These are phyloP conservation scores for Fusarium multiceps DNA, from an alignment of 2,329 filamentous ascomycete species.

Conservation along the genomic window DNA sequence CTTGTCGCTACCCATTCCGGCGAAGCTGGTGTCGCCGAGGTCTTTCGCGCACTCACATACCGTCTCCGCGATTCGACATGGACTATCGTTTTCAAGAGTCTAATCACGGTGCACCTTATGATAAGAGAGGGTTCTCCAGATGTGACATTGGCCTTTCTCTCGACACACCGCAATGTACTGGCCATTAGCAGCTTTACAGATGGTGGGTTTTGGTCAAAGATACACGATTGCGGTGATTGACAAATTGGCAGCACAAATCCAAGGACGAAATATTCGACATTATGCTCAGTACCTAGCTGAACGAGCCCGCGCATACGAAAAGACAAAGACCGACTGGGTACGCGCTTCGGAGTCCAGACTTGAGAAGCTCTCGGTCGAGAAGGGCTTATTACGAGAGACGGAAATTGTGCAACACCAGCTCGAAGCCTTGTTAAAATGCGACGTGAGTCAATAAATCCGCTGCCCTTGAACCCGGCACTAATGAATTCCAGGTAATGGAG, in stretches of 20 bases:
- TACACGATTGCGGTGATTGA: constrained; percentile 17
- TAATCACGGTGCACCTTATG: constrained; percentile 97
- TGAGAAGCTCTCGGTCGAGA: constrained; percentile 88
- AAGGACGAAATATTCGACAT: constrained; percentile 92
- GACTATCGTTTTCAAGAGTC: constrained; percentile 98
- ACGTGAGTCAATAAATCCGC: constrained; percentile 67
- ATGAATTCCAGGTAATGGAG: constrained; percentile 75
- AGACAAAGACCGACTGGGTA: constrained; percentile 92
- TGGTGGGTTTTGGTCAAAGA: constrained; percentile 67
- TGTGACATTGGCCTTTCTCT: constrained; percentile 85
- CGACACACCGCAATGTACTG: constrained; percentile 83
- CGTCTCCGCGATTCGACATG: constrained; percentile 95
- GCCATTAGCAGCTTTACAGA: constrained; percentile 93
- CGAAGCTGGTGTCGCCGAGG: constrained; percentile 93
- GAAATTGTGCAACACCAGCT: constrained; percentile 92
- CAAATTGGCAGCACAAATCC: constrained; percentile 78
- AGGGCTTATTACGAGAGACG: constrained; percentile 90
- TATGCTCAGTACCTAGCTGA: constrained; percentile 90
- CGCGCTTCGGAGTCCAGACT: constrained; percentile 83
- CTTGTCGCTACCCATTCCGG: constrained; percentile 93
- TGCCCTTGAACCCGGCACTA: neutral
- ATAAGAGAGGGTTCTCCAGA: constrained; percentile 93
- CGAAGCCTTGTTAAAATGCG: constrained; percentile 85
- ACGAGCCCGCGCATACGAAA: constrained; percentile 82
- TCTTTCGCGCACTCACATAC: constrained; percentile 91